Evolutionary conservation across 345 rosid species (phyloP).

Genomic region (Brassica incana): DNA sequence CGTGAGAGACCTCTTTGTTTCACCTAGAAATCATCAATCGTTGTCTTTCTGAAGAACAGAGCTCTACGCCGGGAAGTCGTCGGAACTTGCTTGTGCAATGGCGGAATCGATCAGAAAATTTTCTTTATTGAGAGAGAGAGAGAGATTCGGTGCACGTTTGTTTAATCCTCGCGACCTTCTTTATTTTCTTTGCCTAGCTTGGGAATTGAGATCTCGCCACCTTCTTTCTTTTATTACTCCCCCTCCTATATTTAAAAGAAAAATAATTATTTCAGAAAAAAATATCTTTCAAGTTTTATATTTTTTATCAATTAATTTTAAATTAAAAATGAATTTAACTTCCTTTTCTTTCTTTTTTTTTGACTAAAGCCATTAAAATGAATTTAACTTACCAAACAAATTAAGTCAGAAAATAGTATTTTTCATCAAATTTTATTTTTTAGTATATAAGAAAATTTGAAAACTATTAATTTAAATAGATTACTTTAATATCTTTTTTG

Average conservation of each 20-base stretch:
- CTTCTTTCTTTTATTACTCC: background rate
- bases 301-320: no score
- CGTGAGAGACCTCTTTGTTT: constrained; percentile 2
- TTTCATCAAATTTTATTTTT: no score
- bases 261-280: no score
- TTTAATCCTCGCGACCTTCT: background rate
- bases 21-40: constrained; percentile 22
- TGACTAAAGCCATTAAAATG: no score
- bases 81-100: background rate
- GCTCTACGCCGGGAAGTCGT: background rate
- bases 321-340: no score
- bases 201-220: background rate
- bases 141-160: constrained; percentile 19
- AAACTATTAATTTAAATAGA: no score
- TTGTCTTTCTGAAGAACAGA: background rate
- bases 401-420: no score
- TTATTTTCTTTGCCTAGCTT: background rate
- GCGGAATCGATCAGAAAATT: background rate
- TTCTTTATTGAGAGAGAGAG: background rate
- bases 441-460: no score
- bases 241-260: background rate
- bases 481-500: no score
- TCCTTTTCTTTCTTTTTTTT: no score
- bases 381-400: no score
- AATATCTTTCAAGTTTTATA: no score